phyloP scores from a whole-genome alignment of 768 basidiomycete species.

The Trichaptum fuscoviolaceum region DNA sequence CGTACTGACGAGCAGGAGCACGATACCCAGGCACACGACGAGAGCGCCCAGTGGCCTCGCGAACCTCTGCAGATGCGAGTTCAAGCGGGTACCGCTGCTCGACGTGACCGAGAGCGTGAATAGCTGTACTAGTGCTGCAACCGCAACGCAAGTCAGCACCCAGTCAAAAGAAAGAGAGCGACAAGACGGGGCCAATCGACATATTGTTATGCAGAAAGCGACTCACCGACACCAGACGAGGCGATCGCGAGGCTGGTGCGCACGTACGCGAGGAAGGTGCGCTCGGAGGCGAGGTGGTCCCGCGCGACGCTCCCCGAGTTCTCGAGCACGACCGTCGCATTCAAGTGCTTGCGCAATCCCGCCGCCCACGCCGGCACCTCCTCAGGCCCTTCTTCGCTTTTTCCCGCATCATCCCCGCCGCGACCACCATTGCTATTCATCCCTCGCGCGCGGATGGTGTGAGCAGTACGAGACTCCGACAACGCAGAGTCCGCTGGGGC shows the following conservation, averaged over 20 bases:
- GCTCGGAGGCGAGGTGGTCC: conserved; percentile 59
- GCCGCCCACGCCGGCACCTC: not conserved
- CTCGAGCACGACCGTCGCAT: conserved; percentile 32
- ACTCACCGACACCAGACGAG: conserved; percentile 55
- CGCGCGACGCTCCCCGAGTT: conserved; percentile 60
- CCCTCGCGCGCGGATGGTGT: not conserved
- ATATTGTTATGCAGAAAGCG: not conserved
- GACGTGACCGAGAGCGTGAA: conserved; percentile 34
- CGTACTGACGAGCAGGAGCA: conserved; percentile 45
- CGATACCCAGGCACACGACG: conserved; percentile 39
- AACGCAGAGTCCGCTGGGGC: not conserved
- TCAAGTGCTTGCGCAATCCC: not conserved
- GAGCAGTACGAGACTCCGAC: not conserved
- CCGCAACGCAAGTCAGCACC: not conserved
- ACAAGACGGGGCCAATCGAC: no score
- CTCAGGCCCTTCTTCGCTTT: not conserved
- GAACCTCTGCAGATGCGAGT: conserved; percentile 21
- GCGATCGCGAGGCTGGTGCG: conserved; percentile 59
- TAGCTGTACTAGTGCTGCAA: conserved; percentile 49
- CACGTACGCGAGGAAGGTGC: conserved; percentile 60
- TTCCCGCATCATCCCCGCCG: not conserved
- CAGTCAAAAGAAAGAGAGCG: no score
- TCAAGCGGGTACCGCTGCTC: conserved; percentile 5
- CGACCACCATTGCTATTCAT: not conserved
- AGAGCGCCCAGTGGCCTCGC: conserved; percentile 51